Evolutionary conservation across 495 filamentous ascomycete genomes (phyloP), one percentile per base, ranked within the genome.

Genomic region (Lindgomyces ingoldianus): DNA sequence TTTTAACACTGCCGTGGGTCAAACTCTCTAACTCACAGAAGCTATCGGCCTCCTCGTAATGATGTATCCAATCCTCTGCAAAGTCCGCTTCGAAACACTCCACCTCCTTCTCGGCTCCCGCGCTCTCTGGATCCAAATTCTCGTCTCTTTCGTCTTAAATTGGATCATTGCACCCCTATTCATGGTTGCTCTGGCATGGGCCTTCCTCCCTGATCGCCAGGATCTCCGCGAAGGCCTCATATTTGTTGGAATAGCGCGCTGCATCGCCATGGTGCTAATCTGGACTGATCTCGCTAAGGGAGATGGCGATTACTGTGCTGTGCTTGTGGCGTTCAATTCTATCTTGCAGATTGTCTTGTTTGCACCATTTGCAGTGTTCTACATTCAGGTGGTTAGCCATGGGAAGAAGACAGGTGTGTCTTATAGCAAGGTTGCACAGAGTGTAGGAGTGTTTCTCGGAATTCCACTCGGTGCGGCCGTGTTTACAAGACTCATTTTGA

Each of bases 21-120:
- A 36, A n/a, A 9, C 21, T 25, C 22, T 3, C 39, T 52, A 19
- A 51, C 57, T 18, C 18, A 2, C 12, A 14, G 24, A 19, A 90
- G 90, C 91, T 0, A 75, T 93, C 62, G 91, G 92, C 12, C 79
- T 96, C 19, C 81, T 96, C 8, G 84, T 94, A 26, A 96, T 96
- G 91, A 96, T 96, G 91, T 96, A 95, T 69, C 92, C 92, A 0
- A 95, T 95, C 63, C 79, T 96, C 21, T 94, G 92, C 83, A 96
- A 96, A 75, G 87, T 96, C n/a, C 84, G 85, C 33, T 95, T 84
- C 74, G 93, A 96, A 74, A 83, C 81, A 0, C 75, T 98, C 44
- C 90, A 93, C 73, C 80, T 83, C 8, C 73, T 90, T 18, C 85
- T 96, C 63, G 74, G 76, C 11, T 70, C 81, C 3, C 81, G 81